Evolutionary conservation across 176 grass and related monocot species (phyloP), one percentile per base, ranked within the genome.

Genomic region (Puccinellia tenuiflora): DNA sequence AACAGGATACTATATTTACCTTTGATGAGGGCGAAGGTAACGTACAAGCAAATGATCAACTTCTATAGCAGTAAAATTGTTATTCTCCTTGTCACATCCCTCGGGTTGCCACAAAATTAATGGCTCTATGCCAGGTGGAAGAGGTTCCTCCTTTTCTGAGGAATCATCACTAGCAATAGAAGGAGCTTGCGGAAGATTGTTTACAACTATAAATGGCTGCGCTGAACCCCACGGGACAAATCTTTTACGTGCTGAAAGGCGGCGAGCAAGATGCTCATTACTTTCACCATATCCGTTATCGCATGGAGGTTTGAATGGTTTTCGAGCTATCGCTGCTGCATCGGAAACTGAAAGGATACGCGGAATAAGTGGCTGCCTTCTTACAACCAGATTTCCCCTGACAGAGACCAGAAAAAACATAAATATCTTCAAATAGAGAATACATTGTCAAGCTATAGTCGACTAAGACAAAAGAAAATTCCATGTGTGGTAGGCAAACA

Each of bases 261-360:
- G 91, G n/a, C 93, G 85, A 82, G 78, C 62, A 81, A 99, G 86
- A 55, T 90, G 89, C 68, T 92, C 81, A 74, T 87, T 96, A 65
- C 88, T 83, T 47, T 94, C 80, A 80, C 78, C 88, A 60, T 99
- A 93, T 78, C 87, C 87, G 1, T 89, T 94, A 72, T 81, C 77
- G 30, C 85, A 90, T 43, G 91, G 93, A 88, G 93, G 91, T 84
- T 99, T 99, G 80, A 99, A 96, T 69, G 96, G 96, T 48, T 94
- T 99, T 72, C 93, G 89, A 78, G 89, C 93, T 75, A 94, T 84
- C 13, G 83, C 93, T 67, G 93, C 89, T 60, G 84, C 92, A 61
- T 99, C 89, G 84, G 96, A 92, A 83, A 99, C 91, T 26, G 91
- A 96, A 80, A 99, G 93, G 72, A 99, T 96, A 73, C 87, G 89